Conservation (phyloP, 1,284 basidiomycete genomes). For the Waitea zeae region DNA sequence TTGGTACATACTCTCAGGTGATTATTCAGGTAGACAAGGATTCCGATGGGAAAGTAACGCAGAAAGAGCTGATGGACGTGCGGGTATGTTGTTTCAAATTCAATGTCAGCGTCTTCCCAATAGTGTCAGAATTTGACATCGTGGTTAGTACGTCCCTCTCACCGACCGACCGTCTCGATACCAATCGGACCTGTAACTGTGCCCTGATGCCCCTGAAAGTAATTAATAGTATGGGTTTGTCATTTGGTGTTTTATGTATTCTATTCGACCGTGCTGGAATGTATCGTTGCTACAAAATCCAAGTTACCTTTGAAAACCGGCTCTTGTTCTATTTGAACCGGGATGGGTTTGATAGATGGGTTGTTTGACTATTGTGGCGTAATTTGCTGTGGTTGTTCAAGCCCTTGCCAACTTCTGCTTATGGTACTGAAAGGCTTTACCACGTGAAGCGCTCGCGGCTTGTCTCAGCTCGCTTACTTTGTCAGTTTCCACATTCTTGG, state of each 20-base stretch:
- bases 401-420: too few relatives aligned
- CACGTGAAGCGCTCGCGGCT: too few relatives aligned
- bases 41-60: slow-evolving; percentile 45
- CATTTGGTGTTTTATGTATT: too few relatives aligned
- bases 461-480: too few relatives aligned
- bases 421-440: too few relatives aligned
- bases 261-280: too few relatives aligned
- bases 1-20: slow-evolving; percentile 47
- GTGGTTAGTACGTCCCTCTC: slow-evolving; percentile 14
- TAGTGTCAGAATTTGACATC: background rate
- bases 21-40: slow-evolving; percentile 78
- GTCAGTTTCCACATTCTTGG: too few relatives aligned
- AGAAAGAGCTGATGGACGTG: slow-evolving; percentile 67
- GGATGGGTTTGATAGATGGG: too few relatives aligned
- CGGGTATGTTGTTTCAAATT: slow-evolving; percentile 22
- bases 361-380: too few relatives aligned
- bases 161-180: slow-evolving; percentile 11
- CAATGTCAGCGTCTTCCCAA: background rate
- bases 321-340: background rate
- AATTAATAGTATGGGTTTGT: too few relatives aligned
- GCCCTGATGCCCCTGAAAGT: background rate
- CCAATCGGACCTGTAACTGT: background rate
- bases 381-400: too few relatives aligned
- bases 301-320: background rate
- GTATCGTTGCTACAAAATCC: background rate